Conservation (phyloP, 345 rosid species). For the Lagerstroemia speciosa region DNA sequence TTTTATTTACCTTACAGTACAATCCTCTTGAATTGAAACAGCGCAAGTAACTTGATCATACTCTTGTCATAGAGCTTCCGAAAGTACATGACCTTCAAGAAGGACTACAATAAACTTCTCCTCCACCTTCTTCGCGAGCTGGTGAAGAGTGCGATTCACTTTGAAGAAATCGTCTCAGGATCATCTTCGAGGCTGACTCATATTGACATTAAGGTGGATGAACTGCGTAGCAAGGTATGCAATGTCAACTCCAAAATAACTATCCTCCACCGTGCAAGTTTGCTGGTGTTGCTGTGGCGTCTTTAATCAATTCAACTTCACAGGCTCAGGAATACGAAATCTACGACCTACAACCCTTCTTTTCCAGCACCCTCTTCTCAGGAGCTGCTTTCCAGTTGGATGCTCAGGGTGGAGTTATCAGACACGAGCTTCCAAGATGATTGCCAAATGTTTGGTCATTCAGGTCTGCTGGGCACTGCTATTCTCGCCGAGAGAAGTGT, state of each 20-base stretch:
- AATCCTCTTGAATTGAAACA: background rate
- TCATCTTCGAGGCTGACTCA: conserved; percentile 46
- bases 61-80: conserved; percentile 65
- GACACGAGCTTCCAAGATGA: conserved; percentile 34
- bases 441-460: background rate
- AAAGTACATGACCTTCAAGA: conserved; percentile 82
- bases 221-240: conserved; percentile 64
- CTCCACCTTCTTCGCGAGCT: conserved; percentile 75
- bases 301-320: conserved; percentile 1
- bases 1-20: background rate
- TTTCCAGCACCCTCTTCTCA: conserved; percentile 59
- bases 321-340: conserved; percentile 90
- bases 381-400: conserved; percentile 65
- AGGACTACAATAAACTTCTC: conserved; percentile 74
- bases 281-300: background rate
- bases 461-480: background rate
- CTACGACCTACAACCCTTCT: conserved; percentile 62
- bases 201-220: conserved; percentile 65
- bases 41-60: background rate
- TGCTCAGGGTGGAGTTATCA: conserved; percentile 38
- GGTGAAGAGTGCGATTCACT: conserved; percentile 63
- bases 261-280: background rate
- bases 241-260: background rate
- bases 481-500: too few species aligned
- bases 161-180: conserved; percentile 81